phyloP scores from a whole-genome alignment of 2,329 filamentous ascomycete genomes.

The Phaeoacremonium minimum region DNA sequence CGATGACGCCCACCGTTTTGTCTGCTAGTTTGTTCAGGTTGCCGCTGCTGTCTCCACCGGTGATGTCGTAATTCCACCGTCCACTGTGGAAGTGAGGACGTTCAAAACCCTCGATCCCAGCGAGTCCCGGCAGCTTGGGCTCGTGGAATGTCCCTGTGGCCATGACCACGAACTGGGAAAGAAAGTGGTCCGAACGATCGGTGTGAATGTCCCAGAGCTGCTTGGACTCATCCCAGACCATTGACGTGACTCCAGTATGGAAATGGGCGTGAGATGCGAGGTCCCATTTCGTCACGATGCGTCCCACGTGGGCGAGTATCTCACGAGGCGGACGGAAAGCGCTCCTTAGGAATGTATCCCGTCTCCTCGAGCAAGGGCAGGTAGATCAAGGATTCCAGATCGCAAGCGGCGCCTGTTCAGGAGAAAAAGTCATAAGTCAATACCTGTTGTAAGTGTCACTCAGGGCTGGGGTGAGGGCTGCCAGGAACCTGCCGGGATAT shows the following conservation, averaged over 20 bases:
- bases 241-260: not conserved
- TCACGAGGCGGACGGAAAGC: conserved; percentile 63
- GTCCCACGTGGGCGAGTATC: conserved; percentile 5
- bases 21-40: conserved; percentile 26
- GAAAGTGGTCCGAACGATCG: no score
- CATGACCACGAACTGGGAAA: conserved; percentile 5
- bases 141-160: conserved; percentile 19
- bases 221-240: conserved; percentile 2
- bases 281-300: conserved; percentile 1
- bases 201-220: no score
- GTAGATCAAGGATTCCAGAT: conserved; percentile 21
- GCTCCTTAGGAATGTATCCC: conserved; percentile 18
- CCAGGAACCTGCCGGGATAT: not conserved
- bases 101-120: conserved; percentile 27
- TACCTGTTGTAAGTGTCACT: no score
- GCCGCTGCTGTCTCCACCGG: conserved; percentile 17
- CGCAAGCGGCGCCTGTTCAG: conserved; percentile 2
- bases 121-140: conserved; percentile 30
- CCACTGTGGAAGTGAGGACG: conserved; percentile 10
- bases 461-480: no score
- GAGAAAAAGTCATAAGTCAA: no score
- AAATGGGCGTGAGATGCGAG: not conserved
- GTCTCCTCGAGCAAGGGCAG: conserved; percentile 9
- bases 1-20: conserved; percentile 16
- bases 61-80: conserved; percentile 16